Base-by-base conservation (phyloP, 805 yeast species). In the Hanseniaspora vineae region DNA sequence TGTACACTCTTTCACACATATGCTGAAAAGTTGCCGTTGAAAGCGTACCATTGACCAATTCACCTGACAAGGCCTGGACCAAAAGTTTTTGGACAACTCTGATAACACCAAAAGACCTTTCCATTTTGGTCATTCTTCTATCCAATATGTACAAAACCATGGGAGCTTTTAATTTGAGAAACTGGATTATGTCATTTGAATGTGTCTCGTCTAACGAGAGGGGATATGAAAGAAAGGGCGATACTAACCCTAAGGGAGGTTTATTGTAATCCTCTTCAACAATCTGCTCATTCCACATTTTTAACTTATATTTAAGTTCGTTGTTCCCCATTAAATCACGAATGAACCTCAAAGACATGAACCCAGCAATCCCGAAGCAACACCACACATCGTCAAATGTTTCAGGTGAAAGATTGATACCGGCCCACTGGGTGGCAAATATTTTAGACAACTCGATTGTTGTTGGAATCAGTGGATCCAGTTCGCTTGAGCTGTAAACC, bases 21-120 rank as follows among this genome's bases (percentile, higher is more conserved):
- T 84, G 81, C 56, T 84, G 94, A 58, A 92, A 89, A 65, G 92
- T 97, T 11, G 73, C 69, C 0, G 96, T 80, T 6, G 94, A 81
- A 23, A 90, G 62, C 42, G 79, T 75, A 12, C 92, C 86, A 57
- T 82, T 83, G 14, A 77, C 76, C 45, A 92, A 67, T 56, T 92
- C 98, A 15, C 95, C 95, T 8, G 95, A 85, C 95, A 92, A 87
- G 0, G 95, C 95, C 61, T 92, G 97, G 35, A 92, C 66, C 52
- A 90, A 86, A 23, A 92, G 69, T 55, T 90, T 92, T 0, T 97
- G 96, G 23, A 92, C 74, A 0, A 87, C 97, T 52, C 98, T 77
- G 2, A 89, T 78, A 50, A 92, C 69, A 2, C 98, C 98, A 62
- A 92, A 84, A 0, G 96, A 84, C 52, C 89, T 81, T 60, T 94